Base-by-base conservation (phyloP, 768 basidiomycete species). In the Boletus vermiculosoides region DNA sequence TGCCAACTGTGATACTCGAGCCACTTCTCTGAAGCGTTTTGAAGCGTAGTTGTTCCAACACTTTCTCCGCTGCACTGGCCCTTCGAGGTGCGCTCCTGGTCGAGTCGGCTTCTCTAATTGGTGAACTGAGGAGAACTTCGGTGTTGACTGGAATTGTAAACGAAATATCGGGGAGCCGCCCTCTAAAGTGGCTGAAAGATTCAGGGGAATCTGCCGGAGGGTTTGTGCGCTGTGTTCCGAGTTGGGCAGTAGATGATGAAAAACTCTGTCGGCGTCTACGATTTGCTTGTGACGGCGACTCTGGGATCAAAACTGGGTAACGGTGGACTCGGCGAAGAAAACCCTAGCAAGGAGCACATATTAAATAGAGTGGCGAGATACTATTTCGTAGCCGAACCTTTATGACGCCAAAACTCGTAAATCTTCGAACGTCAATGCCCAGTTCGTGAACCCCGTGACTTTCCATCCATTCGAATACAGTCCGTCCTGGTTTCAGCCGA, bases 331-430 rank as follows among this genome's bases (percentile, higher is more conserved):
- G 80, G 13, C 93, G 87, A 16, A 99, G 78, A 70, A 98, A 98
- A 0, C 95, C 96, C 86, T 90, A 58, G 2, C 20, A 31, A 34
- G 4, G 15, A 16, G 20, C 22, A n/a, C 15, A 34, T 4, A 40
- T 57, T 25, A 52, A 44, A 54, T 7, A 15, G 31, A 33, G 23
- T 52, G 33, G 22, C 25, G 12, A 25, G 34, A 42, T 18, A 34
- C 25, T 47, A 40, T 22, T 49, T 31, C 47, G 15, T 44, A 42
- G 12, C n/a, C 62, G 16, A 69, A 85, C 90, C 75, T 99, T 99
- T 75, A 99, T 96, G 23, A 98, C 91, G 6, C 97, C 97, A 66
- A 98, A 99, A 58, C 90, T 94, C 18, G 93, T 86, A 71, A 99
- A 97, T n/a, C 97, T 84, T 10, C 96, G 84, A 9, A 92, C 82